A percentile compares a stretch with the other conserved stretches of the same genome.
These are phyloP conservation scores for Cladorrhinum sp. DNA, from an alignment of 2,329 filamentous ascomycete genomes.

Conservation along the genomic window DNA sequence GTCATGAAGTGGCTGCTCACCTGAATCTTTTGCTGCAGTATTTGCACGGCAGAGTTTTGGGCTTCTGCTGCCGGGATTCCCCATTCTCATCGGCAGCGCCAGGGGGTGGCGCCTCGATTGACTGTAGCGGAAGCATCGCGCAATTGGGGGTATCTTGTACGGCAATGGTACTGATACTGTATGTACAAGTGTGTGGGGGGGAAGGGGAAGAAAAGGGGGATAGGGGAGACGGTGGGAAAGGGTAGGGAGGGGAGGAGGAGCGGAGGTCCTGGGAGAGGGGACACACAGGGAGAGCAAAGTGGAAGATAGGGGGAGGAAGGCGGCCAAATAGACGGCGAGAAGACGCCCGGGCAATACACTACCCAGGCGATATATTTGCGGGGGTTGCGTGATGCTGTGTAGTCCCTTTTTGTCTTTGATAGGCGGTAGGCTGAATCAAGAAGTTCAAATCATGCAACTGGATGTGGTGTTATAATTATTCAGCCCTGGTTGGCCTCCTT, in stretches of 20 bases:
- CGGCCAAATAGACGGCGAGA: constrained; percentile 30
- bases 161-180: constrained; percentile 22
- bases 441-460: constrained; percentile 22
- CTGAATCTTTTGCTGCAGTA: constrained; percentile 63
- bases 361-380: constrained; percentile 29
- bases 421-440: constrained; percentile 27
- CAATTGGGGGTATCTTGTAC: constrained; percentile 28
- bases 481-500: neutral
- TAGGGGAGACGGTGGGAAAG: constrained; percentile 15
- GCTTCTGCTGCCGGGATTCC: constrained; percentile 56
- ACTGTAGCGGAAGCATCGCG: constrained; percentile 51
- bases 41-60: constrained; percentile 60
- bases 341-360: constrained; percentile 17
- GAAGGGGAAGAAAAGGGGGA: constrained; percentile 18
- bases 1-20: constrained; percentile 39
- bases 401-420: neutral
- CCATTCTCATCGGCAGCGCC: constrained; percentile 44
- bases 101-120: constrained; percentile 47
- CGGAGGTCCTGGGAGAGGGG: neutral
- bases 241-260: constrained; percentile 10
- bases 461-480: neutral
- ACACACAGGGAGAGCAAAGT: constrained; percentile 3
- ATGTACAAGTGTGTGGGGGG: constrained; percentile 27
- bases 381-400: constrained; percentile 22
- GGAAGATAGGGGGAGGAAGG: neutral